Percentiles rank a stretch among this genome's conserved stretches.
phyloP scores from a whole-genome alignment of 208 protist species.

The Sergeia podlipaevii region DNA sequence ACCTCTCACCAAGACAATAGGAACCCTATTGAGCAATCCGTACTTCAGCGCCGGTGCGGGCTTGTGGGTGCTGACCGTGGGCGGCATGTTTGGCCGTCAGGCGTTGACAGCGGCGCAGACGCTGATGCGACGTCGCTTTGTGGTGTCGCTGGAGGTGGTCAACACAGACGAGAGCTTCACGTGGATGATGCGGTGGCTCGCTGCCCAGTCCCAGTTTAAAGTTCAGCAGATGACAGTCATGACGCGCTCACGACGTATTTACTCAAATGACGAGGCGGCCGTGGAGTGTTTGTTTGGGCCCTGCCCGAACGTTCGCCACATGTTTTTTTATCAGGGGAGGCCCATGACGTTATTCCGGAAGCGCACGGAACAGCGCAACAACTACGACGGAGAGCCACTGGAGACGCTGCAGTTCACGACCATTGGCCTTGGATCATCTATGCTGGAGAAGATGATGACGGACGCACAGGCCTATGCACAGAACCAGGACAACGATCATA shows the following conservation, averaged over 20 bases:
- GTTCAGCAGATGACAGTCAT: constrained; percentile 81
- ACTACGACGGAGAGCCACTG: constrained; percentile 73
- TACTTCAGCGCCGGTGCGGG: constrained; percentile 88
- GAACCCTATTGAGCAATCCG: constrained; percentile 64
- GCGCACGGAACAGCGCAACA: constrained; percentile 50
- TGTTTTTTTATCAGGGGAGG: constrained; percentile 73
- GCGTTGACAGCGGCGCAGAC: constrained; percentile 29
- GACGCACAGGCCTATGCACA: constrained; percentile 59
- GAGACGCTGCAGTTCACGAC: constrained; percentile 81
- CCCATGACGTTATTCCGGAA: constrained; percentile 70
- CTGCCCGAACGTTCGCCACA: constrained; percentile 75
- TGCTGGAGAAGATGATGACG: constrained; percentile 71
- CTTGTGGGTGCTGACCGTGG: constrained; percentile 82
- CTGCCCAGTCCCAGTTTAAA: constrained; percentile 50
- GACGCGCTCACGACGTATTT: constrained; percentile 48
- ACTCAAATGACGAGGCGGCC: constrained; percentile 57
- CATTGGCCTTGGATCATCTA: constrained; percentile 35
- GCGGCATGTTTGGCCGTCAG: constrained; percentile 41
- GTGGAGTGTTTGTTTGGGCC: constrained; percentile 67
- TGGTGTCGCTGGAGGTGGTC: constrained; percentile 85
- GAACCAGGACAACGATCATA: constrained; percentile 70
- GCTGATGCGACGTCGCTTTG: constrained; percentile 50
- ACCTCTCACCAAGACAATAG: constrained; percentile 26
- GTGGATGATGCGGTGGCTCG: constrained; percentile 88
- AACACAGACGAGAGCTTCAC: constrained; percentile 70